Base-by-base conservation (phyloP, 2,329 filamentous ascomycete genomes). In the Didymella arachidicola region DNA sequence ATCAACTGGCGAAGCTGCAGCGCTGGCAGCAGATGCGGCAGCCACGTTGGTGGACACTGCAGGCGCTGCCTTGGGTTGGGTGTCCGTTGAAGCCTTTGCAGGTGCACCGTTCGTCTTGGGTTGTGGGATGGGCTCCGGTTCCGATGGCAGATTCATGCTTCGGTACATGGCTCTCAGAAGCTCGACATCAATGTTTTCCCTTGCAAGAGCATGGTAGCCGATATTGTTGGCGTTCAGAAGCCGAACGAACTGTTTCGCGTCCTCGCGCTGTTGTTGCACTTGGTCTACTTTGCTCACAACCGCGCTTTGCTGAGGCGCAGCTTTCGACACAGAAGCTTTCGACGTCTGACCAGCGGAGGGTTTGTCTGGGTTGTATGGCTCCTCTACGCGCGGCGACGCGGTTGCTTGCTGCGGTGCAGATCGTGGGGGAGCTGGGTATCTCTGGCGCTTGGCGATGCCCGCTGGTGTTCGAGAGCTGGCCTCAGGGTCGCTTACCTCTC, bases 401-500 rank as follows among this genome's bases (percentile, higher is more conserved):
- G 39, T 29, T 16, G 45, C 34, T 5, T 44, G 22, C 25, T 59
- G 59, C 27, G 69, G 72, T 18, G 65, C 67, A 25, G 72, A 73
- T 38, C 67, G 71, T 32, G 71, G 70, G 22, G 67, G 65, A 25
- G 60, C 61, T 30, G 44, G 56, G 32, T 55, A 46, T 11, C 51
- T 38, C 19, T 47, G 59, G 22, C 53, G 58, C 27, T 60, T 60
- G 46, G 29, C 48, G 19, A 57, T 60, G 30, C 18, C 43, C 6
- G 60, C 62, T 26, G 66, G 62, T 11, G 59, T 53, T 19, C 59
- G 53, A 25, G 65, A 61, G 30, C 50, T 36, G 5, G 22, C 60
- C 18, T 71, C 73, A 7, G 61, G 58, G n/a, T 94, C 91, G 62
- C 87, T 90, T 29, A 95, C 74, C 73, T 96, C 92, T 16, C 90